Evolutionary conservation across 129 eudicot species (phyloP), one percentile per base, ranked within the genome.

Genomic region (Flaveria linearis): DNA sequence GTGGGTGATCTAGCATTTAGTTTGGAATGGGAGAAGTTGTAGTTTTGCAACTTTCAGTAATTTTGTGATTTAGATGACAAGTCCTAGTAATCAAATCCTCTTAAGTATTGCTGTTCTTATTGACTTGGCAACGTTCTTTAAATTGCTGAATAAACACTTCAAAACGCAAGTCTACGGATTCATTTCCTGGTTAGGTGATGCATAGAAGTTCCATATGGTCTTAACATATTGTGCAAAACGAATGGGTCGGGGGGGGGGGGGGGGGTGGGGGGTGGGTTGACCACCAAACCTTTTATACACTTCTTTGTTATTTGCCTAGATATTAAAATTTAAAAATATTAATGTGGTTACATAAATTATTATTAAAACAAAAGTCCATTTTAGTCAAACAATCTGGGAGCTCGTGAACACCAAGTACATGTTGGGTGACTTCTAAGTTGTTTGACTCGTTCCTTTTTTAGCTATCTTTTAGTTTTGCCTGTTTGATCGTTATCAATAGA

Each of bases 61-160:
- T 26, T 61, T 26, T 26, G 28, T 26, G 42, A 23, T 61, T 56
- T 25, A 58, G 66, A 10, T 58, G 39, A 9, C 1, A 11, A 7
- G 22, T 58, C 8, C 67, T 25, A 26, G 3, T 12, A 61, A 11
- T 61, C 5, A 25, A 25, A 61, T 25, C 42, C 41, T 26, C 42
- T 9, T 3, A 61, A 61, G 41, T 12, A 26, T 10, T 13, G 3
- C 4, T 23, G 5, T 16, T 33, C 70, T 64, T 33, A 33, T 65
- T 30, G 69, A 30, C 25, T 60, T 60, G n/a, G n/a, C n/a, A n/a
- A n/a, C n/a, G 70, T 1, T 65, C 23, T 13, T 11, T 22, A 18
- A 62, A 12, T 62, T 62, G 68, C 18, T 28, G 43, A 28, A 25
- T 26, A 62, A 60, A 62, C 68, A 62, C 12, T 62, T 62, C 25